phyloP scores from a whole-genome alignment of 176 grass and related monocot species.

The Canna indica region DNA sequence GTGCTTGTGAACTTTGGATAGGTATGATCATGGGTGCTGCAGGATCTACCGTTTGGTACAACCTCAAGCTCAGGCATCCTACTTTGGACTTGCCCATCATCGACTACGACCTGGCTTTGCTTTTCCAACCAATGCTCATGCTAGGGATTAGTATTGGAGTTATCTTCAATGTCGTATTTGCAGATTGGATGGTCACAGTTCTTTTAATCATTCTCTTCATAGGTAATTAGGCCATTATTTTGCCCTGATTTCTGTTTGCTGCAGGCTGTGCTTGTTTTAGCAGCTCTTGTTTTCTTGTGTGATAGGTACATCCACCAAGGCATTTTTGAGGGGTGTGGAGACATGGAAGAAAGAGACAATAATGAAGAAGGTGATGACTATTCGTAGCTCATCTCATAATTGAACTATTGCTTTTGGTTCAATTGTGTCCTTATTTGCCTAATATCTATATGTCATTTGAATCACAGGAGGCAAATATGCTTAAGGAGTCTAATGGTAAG shows the following conservation, averaged over 20 bases:
- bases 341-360: slow-evolving; percentile 95
- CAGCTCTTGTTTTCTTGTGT: not conserved
- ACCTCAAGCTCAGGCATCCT: slow-evolving; percentile 77
- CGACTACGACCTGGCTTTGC: slow-evolving; percentile 73
- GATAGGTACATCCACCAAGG: slow-evolving; percentile 78
- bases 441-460: not conserved
- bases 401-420: not conserved
- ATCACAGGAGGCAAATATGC: slow-evolving; percentile 36
- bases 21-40: slow-evolving; percentile 88
- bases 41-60: slow-evolving; percentile 76
- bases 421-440: not conserved
- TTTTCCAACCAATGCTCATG: slow-evolving; percentile 95
- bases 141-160: slow-evolving; percentile 93
- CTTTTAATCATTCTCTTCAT: slow-evolving; percentile 77
- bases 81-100: slow-evolving; percentile 77
- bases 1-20: not conserved
- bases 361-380: slow-evolving; percentile 34
- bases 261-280: not conserved
- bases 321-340: slow-evolving; percentile 75
- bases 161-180: slow-evolving; percentile 74
- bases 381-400: not conserved
- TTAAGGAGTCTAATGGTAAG: slow-evolving; percentile 7
- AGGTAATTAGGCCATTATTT: slow-evolving; percentile 25
- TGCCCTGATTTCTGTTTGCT: not conserved
- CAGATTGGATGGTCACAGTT: slow-evolving; percentile 88